Base-by-base conservation (phyloP, 2,329 filamentous ascomycete genomes). In the Triangularia verruculosa region DNA sequence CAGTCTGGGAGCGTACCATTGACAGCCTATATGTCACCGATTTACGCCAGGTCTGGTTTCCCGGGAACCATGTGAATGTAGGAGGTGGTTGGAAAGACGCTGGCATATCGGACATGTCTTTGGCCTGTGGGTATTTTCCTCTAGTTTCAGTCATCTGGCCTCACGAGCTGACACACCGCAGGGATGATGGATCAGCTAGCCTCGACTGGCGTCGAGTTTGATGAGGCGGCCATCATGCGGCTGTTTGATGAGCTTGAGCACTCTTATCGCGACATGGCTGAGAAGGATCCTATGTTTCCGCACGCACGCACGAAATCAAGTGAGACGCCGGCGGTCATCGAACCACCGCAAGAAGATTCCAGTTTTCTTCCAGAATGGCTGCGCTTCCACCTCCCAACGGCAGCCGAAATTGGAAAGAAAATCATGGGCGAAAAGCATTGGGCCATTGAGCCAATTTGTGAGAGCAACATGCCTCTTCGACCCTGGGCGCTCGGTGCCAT, bases 141-240 rank as follows among this genome's bases (percentile, higher is more conserved):
- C 55, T 72, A 75, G 17, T 13, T 1, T 53, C 5, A n/a, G 47
- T 17, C n/a, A 2, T 30, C 2, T 1, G 2, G 3, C 27, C 8
- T 55, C 0, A 9, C 55, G 52, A 1, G 61, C 28, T 12, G 15
- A 34, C 9, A 11, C 52, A 4, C 15, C 4, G 5, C 61, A 83
- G 80, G 81, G 82, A 84, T 84, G 82, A 83, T 83, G 80, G 82
- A 84, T 57, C 82, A 85, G 66, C 75, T 85, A 56, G 76, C 79
- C 3, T 82, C 80, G 5, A 74, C 84, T 5, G 81, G 80, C 6
- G 78, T 82, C 32, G 81, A 84, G 68, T 84, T 84, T 65, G 75
- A 82, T 66, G 66, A 74, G 2, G 72, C 72, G 0, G 77, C 78
- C 5, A 70, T 82, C 54, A 72, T 76, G 24, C 78, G 79, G 27